Evolutionary conservation across 176 grass and related monocot genomes (phyloP).

Genomic region (Metroxylon sagu): DNA sequence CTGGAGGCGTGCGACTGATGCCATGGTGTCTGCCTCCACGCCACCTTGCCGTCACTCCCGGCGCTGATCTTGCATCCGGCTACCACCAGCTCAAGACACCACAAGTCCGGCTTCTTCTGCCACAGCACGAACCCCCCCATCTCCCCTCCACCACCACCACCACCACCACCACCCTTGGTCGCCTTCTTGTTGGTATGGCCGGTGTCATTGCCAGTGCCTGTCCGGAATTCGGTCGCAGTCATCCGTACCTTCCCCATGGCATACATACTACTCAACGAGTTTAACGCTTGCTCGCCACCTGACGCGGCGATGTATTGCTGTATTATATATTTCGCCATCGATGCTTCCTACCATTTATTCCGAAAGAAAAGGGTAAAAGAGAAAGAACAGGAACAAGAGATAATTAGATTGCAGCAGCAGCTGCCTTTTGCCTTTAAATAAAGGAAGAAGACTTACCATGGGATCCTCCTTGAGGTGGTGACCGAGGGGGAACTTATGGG

Average conservation of each 20-base stretch:
- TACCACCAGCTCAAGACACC: slow-evolving; percentile 20
- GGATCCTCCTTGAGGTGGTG: slow-evolving; percentile 4
- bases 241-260: slow-evolving; percentile 24
- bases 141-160: background rate
- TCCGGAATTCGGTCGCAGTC: background rate
- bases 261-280: slow-evolving; percentile 9
- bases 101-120: slow-evolving; percentile 16
- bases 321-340: slow-evolving; percentile 19
- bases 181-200: background rate
- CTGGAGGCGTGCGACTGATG: slow-evolving; percentile 11
- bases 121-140: slow-evolving; percentile 22
- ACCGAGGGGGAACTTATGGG: background rate
- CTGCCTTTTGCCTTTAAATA: too few relatives aligned
- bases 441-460: background rate
- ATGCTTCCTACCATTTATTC: slow-evolving; percentile 2
- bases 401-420: too few relatives aligned
- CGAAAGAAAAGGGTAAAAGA: too few relatives aligned
- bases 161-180: background rate
- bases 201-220: background rate
- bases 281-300: slow-evolving; percentile 12
- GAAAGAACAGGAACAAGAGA: too few relatives aligned
- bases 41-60: slow-evolving; percentile 22
- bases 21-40: slow-evolving; percentile 19
- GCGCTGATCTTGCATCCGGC: slow-evolving; percentile 18
- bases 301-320: slow-evolving; percentile 20